Conservation (phyloP, 441 rosid genomes). For the Breynia disticha region DNA sequence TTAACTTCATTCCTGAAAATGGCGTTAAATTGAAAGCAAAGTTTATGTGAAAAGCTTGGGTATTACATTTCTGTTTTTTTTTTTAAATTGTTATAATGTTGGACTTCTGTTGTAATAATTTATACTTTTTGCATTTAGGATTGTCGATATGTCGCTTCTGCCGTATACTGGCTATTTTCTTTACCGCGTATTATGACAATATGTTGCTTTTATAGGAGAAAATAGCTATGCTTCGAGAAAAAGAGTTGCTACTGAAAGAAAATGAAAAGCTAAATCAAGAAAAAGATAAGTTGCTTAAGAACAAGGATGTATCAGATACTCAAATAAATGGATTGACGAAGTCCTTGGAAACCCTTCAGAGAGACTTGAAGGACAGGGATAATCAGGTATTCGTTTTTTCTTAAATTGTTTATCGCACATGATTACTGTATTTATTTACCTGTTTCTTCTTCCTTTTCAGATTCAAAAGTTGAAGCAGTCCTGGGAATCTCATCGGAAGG, state of each 20-base stretch:
- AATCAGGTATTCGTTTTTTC: constrained; percentile 40
- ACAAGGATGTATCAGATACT: constrained; percentile 44
- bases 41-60: too few species aligned
- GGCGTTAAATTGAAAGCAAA: too few species aligned
- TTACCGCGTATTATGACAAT: background rate
- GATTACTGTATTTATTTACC: background rate
- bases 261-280: constrained; percentile 45
- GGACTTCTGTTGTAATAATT: too few species aligned
- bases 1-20: too few species aligned
- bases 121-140: too few species aligned
- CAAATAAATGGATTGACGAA: constrained; percentile 51
- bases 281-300: constrained; percentile 40
- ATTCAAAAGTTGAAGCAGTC: constrained; percentile 66
- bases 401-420: background rate
- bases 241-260: constrained; percentile 43
- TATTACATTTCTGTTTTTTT: too few species aligned
- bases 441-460: constrained; percentile 25
- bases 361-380: constrained; percentile 68
- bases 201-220: constrained; percentile 62
- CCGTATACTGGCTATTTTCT: too few species aligned
- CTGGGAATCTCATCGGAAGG: constrained; percentile 62
- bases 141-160: too few species aligned
- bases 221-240: constrained; percentile 73
- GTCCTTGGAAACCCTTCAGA: constrained; percentile 55
- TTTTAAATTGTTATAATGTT: too few species aligned